A percentile compares a stretch with the other conserved stretches of the same genome.
Conservation (phyloP, 2,329 filamentous ascomycete species). For the Didymella sp. region DNA sequence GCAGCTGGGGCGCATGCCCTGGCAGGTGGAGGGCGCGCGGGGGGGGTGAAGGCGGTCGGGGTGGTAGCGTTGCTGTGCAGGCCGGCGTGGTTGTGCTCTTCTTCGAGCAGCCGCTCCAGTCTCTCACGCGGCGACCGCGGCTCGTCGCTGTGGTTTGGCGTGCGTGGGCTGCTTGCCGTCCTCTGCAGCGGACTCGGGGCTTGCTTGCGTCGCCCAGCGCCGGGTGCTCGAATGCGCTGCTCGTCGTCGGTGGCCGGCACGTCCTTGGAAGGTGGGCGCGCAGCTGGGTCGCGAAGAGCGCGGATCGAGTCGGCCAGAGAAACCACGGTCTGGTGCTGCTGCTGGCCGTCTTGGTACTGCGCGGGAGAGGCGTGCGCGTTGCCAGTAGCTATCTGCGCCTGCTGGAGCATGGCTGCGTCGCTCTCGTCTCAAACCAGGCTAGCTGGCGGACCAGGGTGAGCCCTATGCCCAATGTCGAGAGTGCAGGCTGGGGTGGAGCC, state of each 20-base stretch:
- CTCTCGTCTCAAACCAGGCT: constrained; percentile 40
- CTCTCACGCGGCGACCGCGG: constrained; percentile 50
- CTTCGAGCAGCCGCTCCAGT: constrained; percentile 49
- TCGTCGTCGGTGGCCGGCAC: constrained; percentile 23
- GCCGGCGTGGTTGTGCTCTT: constrained; percentile 32
- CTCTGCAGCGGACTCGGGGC: constrained; percentile 40
- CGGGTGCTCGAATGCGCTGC: constrained; percentile 8
- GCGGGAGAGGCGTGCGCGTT: constrained; percentile 8
- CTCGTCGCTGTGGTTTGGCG: constrained; percentile 32
- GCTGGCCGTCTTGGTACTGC: not conserved
- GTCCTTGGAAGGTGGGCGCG: constrained; percentile 24
- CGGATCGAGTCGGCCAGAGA: constrained; percentile 44
- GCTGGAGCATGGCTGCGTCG: constrained; percentile 41
- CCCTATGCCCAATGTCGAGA: constrained; percentile 17
- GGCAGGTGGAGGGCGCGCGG: constrained; percentile 38
- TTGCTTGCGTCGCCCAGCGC: constrained; percentile 29
- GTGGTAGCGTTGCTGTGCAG: constrained; percentile 17
- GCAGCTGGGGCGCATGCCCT: constrained; percentile 34
- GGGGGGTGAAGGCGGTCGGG: constrained; percentile 24
- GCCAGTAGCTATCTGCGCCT: constrained; percentile 8
- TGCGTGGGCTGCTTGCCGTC: constrained; percentile 19
- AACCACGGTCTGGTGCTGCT: constrained; percentile 16
- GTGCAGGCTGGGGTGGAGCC: constrained; percentile 12
- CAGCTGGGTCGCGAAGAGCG: constrained; percentile 40
- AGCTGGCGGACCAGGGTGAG: constrained; percentile 32